A percentile compares a stretch with the other conserved stretches of the same genome.
phyloP scores from a whole-genome alignment of 2,329 filamentous ascomycete genomes.

The Xylariaceae sp. region DNA sequence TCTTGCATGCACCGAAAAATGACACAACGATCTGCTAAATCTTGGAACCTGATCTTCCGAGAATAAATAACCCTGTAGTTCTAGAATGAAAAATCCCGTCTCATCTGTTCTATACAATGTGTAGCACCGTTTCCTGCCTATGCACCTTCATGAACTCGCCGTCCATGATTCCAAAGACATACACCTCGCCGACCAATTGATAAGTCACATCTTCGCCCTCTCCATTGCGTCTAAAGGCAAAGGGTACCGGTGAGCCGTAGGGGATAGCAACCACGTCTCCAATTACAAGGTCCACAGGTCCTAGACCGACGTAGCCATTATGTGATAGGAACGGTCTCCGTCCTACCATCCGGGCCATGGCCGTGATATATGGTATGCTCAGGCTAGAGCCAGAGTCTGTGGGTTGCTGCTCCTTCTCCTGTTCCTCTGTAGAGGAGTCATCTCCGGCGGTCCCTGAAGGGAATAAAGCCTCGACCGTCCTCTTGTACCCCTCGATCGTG shows the following conservation, averaged over 20 bases:
- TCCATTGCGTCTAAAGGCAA: conserved; percentile 22
- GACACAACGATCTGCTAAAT: no score
- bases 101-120: conserved; percentile 16
- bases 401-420: background rate
- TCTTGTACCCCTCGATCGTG: conserved; percentile 25
- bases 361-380: conserved; percentile 15
- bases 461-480: conserved; percentile 19
- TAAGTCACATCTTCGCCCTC: conserved; percentile 1
- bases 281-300: conserved; percentile 21
- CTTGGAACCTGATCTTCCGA: no score
- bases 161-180: conserved; percentile 35
- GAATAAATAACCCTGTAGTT: no score
- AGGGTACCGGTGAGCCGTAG: conserved; percentile 31
- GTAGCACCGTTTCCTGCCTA: conserved; percentile 29
- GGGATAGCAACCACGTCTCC: conserved; percentile 28
- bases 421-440: background rate
- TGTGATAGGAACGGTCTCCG: conserved; percentile 28
- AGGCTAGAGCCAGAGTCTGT: background rate
- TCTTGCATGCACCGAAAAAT: no score
- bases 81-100: no score
- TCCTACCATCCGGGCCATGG: conserved; percentile 25
- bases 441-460: background rate
- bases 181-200: conserved; percentile 28
- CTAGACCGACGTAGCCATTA: conserved; percentile 30
- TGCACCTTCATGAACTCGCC: conserved; percentile 37